Conservation (phyloP, 768 basidiomycete genomes). For the Lactarius indigo region DNA sequence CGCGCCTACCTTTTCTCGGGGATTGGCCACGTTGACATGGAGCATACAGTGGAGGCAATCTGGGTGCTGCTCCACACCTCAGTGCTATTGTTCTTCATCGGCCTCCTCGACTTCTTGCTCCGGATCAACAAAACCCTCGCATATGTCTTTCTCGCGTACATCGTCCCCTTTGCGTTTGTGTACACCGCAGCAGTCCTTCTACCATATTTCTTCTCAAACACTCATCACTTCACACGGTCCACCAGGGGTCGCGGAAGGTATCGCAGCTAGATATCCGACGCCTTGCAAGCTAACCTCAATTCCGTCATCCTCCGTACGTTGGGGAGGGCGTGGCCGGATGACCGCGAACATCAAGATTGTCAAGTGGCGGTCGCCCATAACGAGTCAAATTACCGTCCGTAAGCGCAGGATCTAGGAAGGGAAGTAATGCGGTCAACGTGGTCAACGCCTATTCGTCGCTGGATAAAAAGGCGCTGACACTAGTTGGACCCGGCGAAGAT, state of each 20-base stretch:
- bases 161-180: background rate
- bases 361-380: background rate
- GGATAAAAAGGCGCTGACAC: background rate
- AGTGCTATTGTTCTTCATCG: background rate
- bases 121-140: background rate
- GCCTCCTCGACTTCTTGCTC: slow-evolving; percentile 7
- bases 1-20: background rate
- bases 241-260: background rate
- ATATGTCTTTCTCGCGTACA: background rate
- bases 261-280: background rate
- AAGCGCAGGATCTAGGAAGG: background rate
- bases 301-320: background rate
- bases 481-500: background rate
- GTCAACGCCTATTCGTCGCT: background rate
- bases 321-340: background rate
- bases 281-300: background rate
- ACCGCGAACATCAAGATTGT: background rate
- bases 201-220: background rate
- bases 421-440: background rate
- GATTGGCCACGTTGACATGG: background rate
- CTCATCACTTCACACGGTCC: background rate
- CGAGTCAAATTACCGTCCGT: background rate
- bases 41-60: background rate
- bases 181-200: background rate
- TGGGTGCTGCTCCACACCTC: background rate